These are phyloP conservation scores for Penicillium desertorum DNA, from an alignment of 495 filamentous ascomycete species.

Conservation along the genomic window DNA sequence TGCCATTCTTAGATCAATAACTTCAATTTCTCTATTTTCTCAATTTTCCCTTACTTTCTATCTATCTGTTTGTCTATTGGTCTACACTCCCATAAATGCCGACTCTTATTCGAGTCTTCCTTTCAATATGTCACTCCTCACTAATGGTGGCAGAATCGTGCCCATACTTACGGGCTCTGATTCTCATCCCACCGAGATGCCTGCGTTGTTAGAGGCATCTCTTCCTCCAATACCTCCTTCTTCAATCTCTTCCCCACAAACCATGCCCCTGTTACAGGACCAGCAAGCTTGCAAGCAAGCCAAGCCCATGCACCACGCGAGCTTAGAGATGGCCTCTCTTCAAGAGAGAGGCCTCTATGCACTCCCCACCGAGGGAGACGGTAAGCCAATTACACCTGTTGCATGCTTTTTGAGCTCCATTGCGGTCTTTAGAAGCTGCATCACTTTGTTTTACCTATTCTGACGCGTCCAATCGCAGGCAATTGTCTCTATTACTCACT, in stretches of 20 bases:
- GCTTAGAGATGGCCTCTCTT: constrained; percentile 41
- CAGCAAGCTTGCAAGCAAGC: constrained; percentile 9
- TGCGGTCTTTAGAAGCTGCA: not conserved
- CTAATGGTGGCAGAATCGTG: constrained; percentile 50
- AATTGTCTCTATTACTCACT: constrained; percentile 79
- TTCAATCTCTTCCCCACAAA: constrained; percentile 1
- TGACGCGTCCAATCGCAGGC: constrained; percentile 45
- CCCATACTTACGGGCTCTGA: constrained; percentile 43
- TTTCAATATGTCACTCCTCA: constrained; percentile 43
- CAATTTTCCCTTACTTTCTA: constrained; percentile 13
- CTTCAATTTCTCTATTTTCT: constrained; percentile 17
- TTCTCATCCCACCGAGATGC: constrained; percentile 24
- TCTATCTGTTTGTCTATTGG: constrained; percentile 5
- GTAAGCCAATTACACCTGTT: constrained; percentile 25
- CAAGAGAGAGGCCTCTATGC: constrained; percentile 42
- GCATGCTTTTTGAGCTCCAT: not conserved
- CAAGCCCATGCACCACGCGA: constrained; percentile 29
- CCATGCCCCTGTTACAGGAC: constrained; percentile 19
- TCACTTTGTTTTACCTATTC: constrained; percentile 5
- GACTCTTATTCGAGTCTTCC: constrained; percentile 32
- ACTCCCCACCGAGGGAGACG: constrained; percentile 47
- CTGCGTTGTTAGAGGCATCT: constrained; percentile 11
- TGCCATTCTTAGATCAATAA: constrained; percentile 12
- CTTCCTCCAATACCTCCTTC: not conserved
- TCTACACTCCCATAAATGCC: constrained; percentile 38